Evolutionary conservation across 2,329 filamentous ascomycete species (phyloP).

Genomic region (Fusarium vanettenii): DNA sequence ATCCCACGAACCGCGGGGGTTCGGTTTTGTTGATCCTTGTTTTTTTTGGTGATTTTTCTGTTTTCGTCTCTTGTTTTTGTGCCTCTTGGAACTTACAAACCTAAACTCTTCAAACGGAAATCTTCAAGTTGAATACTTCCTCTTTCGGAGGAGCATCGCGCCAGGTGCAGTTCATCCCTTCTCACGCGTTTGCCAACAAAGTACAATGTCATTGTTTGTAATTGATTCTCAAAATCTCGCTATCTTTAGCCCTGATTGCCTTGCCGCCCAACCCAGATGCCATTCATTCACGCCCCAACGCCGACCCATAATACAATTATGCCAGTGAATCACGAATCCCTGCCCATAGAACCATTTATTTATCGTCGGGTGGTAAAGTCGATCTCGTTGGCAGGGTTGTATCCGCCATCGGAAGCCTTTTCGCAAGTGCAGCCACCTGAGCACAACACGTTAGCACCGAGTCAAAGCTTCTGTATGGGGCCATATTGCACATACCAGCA

Average conservation of each 20-base stretch:
- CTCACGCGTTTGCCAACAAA: not conserved
- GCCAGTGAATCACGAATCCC: conserved; percentile 3
- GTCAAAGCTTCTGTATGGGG: not conserved
- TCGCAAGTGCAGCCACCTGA: conserved; percentile 84
- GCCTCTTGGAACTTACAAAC: not conserved
- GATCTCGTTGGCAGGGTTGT: conserved; percentile 76
- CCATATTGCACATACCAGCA: conserved; percentile 64
- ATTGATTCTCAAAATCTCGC: conserved; percentile 18
- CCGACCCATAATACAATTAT: conserved; percentile 26
- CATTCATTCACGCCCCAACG: conserved; percentile 29
- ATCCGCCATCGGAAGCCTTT: conserved; percentile 72
- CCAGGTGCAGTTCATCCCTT: not conserved
- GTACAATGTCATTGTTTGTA: not conserved
- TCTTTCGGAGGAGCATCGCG: not conserved
- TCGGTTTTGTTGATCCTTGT: not conserved
- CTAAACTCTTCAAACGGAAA: not conserved
- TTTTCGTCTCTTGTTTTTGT: not conserved
- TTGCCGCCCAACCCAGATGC: conserved; percentile 18
- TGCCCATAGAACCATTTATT: not conserved
- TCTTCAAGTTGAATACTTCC: not conserved
- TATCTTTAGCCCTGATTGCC: conserved; percentile 20
- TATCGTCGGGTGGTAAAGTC: conserved; percentile 80
- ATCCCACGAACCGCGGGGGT: not conserved
- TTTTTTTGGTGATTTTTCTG: not conserved
- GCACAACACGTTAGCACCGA: conserved; percentile 21